Evolutionary conservation across 345 rosid species (phyloP).

Genomic region (Gynandropsis gynandra): DNA sequence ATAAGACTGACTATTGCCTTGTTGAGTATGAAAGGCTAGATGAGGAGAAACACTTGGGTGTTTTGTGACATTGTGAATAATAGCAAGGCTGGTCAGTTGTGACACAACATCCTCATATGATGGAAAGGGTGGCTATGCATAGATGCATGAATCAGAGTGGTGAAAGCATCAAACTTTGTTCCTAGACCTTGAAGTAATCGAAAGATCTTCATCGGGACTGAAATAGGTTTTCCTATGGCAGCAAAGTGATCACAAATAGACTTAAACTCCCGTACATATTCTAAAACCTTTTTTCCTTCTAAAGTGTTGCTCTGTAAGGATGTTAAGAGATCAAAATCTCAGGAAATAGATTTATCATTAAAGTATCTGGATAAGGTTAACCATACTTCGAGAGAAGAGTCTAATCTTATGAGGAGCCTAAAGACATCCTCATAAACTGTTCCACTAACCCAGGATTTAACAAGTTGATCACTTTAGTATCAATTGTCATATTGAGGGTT

Average conservation of each 20-base stretch:
- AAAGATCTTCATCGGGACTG: not conserved
- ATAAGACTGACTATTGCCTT: not conserved
- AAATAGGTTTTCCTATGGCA: not conserved
- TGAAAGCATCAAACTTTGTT: not conserved
- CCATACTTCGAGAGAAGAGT: not conserved
- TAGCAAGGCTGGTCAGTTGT: not conserved
- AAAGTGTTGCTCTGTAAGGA: not conserved
- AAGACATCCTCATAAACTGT: not conserved
- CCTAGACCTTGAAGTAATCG: not conserved
- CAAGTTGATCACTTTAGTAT: too few species aligned
- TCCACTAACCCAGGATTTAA: not conserved
- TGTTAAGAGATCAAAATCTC: not conserved
- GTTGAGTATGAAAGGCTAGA: not conserved
- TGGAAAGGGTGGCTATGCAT: not conserved
- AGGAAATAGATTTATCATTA: not conserved
- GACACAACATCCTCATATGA: not conserved
- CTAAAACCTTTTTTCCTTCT: not conserved
- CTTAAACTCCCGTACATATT: not conserved
- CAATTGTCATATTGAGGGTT: not conserved
- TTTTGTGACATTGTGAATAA: not conserved
- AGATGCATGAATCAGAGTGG: not conserved
- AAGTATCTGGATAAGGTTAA: not conserved
- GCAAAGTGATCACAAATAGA: not conserved
- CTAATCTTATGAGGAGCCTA: not conserved
- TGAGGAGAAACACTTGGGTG: not conserved